Percentiles rank a stretch among this genome's conserved stretches.
Conservation (phyloP, 2,329 filamentous ascomycete species). For the Trichothecium sympodiale region DNA sequence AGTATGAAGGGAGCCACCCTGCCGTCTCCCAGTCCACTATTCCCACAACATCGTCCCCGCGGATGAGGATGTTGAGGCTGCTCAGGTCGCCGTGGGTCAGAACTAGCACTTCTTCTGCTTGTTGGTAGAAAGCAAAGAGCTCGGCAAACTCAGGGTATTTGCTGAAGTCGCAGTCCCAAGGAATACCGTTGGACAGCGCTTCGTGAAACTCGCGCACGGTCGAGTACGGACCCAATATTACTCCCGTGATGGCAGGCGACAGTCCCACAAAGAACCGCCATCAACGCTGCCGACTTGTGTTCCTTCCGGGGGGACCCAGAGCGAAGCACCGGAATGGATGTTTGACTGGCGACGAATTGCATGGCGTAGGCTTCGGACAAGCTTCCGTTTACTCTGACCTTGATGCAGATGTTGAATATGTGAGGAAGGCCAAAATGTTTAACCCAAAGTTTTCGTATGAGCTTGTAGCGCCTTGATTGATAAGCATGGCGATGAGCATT, state of each 20-base stretch:
- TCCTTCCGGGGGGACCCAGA: conserved; percentile 4
- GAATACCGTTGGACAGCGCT: conserved; percentile 8
- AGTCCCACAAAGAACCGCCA: conserved; percentile 13
- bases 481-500: conserved; percentile 3
- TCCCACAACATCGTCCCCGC: conserved; percentile 28
- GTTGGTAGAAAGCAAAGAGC: conserved; percentile 11
- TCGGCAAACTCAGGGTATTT: conserved; percentile 5
- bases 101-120: conserved; percentile 9
- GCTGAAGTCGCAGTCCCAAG: not conserved
- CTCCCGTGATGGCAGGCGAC: conserved; percentile 8
- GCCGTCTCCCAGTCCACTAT: conserved; percentile 27
- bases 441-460: conserved; percentile 2
- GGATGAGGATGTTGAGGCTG: conserved; percentile 29
- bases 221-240: conserved; percentile 15
- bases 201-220: conserved; percentile 15
- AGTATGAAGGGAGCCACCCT: conserved; percentile 22
- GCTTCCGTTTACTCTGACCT: conserved; percentile 16
- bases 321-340: conserved; percentile 26
- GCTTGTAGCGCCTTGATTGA: conserved; percentile 3
- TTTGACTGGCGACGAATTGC: conserved; percentile 26
- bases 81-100: conserved; percentile 36
- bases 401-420: conserved; percentile 14
- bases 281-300: conserved; percentile 7
- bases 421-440: conserved; percentile 2
- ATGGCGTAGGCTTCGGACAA: conserved; percentile 28